Conservation (phyloP, 2,329 filamentous ascomycete genomes). For the Penicillium sp. region DNA sequence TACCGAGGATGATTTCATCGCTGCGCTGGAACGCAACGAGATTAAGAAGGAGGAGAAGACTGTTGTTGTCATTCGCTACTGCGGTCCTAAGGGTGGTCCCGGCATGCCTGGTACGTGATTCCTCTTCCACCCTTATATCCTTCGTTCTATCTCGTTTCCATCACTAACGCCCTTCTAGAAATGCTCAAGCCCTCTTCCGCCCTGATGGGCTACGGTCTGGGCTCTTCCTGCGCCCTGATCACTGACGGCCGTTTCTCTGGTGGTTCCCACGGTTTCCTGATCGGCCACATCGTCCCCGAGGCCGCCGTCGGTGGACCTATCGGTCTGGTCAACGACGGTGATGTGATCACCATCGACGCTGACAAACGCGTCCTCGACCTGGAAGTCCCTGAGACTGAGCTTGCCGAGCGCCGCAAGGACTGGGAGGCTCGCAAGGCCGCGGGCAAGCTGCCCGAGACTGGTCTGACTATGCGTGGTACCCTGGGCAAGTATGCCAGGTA, state of each 20-base stretch:
- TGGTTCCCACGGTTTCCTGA: slow-evolving; percentile 82
- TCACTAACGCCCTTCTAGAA: slow-evolving; percentile 65
- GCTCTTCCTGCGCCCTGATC: slow-evolving; percentile 70
- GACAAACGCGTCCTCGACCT: slow-evolving; percentile 70
- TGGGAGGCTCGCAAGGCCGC: slow-evolving; percentile 58
- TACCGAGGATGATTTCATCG: slow-evolving; percentile 69
- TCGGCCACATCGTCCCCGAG: slow-evolving; percentile 86
- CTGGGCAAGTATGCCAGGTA: slow-evolving; percentile 69
- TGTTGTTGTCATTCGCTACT: slow-evolving; percentile 75
- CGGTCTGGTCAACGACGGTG: slow-evolving; percentile 77
- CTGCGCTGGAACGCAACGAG: slow-evolving; percentile 66
- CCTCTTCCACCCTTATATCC: neutral
- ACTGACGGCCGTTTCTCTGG: slow-evolving; percentile 68
- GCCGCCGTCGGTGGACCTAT: slow-evolving; percentile 85
- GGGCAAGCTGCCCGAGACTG: slow-evolving; percentile 53
- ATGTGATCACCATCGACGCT: slow-evolving; percentile 80
- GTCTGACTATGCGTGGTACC: slow-evolving; percentile 64
- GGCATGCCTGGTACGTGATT: slow-evolving; percentile 61
- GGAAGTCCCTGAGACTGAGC: slow-evolving; percentile 67
- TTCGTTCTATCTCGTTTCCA: no score
- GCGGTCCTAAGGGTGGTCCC: slow-evolving; percentile 72
- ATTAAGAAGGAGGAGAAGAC: slow-evolving; percentile 77
- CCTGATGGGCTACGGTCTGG: slow-evolving; percentile 74
- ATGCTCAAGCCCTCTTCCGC: slow-evolving; percentile 73
- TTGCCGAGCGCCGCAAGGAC: slow-evolving; percentile 59